Base-by-base conservation (phyloP, 2,329 filamentous ascomycete genomes). In the Calonectria leucothoes region DNA sequence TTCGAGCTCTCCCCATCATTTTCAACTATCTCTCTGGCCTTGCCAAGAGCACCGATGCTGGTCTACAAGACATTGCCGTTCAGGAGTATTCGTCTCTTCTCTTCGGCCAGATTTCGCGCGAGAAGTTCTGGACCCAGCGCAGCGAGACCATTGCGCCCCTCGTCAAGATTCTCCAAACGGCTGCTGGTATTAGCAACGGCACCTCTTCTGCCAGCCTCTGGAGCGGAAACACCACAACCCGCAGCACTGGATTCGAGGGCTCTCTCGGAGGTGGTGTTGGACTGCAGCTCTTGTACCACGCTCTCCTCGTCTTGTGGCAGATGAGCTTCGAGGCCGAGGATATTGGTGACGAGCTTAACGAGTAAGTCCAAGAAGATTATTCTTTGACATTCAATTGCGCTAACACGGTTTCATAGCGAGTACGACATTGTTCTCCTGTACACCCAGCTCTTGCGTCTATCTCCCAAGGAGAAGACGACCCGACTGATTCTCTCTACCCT, bases 401-500 rank as follows among this genome's bases (percentile, higher is more conserved):
- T 83, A 64, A 81, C 73, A 73, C 20, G 14, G 8, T 10, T n/a
- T 23, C 63, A 27, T 77, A 98, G 96, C 79, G 96, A 98, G 85
- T 95, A 98, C 85, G 96, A 98, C 81, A 93, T 98, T 78, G 90
- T 98, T 75, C 90, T 95, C 59, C 91, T 98, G 55, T 98, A 98
- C 84, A 95, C 94, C n/a, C 94, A 97, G 77, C 92, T 99, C 45
- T 89, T 99, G 69, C 94, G 95, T 69, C 89, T 98, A 51, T 98
- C 97, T 2, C 96, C 96, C 55, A 99, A 99, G 85, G 97, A 98
- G 84, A 99, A 99, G 89, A 98, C 96, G 1, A 98, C 96, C 0
- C 93, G 97, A 35, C 90, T 99, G 68, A 91, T 98, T 57, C 90
- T 98, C 55, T 95, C 95, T 12, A 98, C 96, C 10, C 90, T 99